Conservation (phyloP, 2,329 filamentous ascomycete species). For the Alternaria viburni region DNA sequence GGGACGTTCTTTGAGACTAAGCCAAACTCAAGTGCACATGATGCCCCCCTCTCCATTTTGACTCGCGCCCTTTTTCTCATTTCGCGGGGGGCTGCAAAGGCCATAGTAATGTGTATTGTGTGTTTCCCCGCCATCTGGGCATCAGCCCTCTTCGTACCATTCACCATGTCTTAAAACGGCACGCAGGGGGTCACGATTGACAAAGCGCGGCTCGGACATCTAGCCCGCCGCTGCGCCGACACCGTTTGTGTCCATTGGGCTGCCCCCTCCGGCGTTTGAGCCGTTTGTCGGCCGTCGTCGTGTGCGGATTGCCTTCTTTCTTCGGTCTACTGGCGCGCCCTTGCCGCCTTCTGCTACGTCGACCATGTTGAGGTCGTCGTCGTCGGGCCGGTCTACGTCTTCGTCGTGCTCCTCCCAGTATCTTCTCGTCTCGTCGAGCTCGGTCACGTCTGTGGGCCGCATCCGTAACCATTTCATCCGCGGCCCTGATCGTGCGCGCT, state of each 20-base stretch:
- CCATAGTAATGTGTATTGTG: not conserved
- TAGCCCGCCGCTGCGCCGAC: slow-evolving; percentile 38
- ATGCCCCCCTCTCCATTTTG: not conserved
- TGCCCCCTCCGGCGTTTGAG: slow-evolving; percentile 36
- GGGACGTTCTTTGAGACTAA: not conserved
- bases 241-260: slow-evolving; percentile 52
- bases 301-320: slow-evolving; percentile 48
- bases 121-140: not conserved
- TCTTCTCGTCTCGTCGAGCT: slow-evolving; percentile 75
- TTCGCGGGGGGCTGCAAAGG: not conserved
- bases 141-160: not conserved
- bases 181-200: not conserved
- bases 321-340: slow-evolving; percentile 32
- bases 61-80: not conserved
- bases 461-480: slow-evolving; percentile 96
- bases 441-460: slow-evolving; percentile 78
- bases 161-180: not conserved
- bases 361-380: slow-evolving; percentile 49
- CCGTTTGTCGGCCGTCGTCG: slow-evolving; percentile 45
- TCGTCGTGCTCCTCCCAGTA: slow-evolving; percentile 53
- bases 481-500: slow-evolving; percentile 86
- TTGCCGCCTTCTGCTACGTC: slow-evolving; percentile 44
- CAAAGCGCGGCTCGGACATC: not conserved
- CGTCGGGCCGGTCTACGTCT: slow-evolving; percentile 44
- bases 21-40: not conserved